Base-by-base conservation (phyloP, 148 eudicot genomes). In the Rhododendron molle region DNA sequence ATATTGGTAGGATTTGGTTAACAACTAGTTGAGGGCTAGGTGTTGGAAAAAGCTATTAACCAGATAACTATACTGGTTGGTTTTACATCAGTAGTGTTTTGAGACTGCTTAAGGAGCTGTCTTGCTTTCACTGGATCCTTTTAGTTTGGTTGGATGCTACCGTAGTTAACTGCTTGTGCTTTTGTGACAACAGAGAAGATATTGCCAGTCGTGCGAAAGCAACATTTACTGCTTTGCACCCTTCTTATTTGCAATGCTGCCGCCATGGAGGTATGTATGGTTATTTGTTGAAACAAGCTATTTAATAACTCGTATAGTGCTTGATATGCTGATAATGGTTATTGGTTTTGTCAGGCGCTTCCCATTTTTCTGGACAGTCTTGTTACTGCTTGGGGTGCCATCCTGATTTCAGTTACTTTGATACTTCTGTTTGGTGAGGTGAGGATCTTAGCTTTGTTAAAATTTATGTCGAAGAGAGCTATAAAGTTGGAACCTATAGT, bases 161-260 rank as follows among this genome's bases (percentile, higher is more conserved):
- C 7, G 38, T 84, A 69, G 81, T 72, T 87, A 77, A 86, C 78
- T 36, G 65, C 67, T 76, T 86, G 46, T 16, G 50, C 76, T 81
- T 85, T 60, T 58, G 87, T 74, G 73, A 30, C 78, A 79, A 91
- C 94, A 97, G 99, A 49, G 76, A 97, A 97, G 93, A 97, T 95
- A 83, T 82, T 94, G 82, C 98, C 97, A 85, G 99, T 97, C 84
- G 98, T 97, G 38, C 90, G 74, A 84, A 97, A 94, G 60, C 99
- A 97, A 88, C 99, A 97, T 90, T 88, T 97, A 71, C 88, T 97
- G 89, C 98, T 97, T 20, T 93, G 96, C 90, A 97, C 99, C 8
- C 84, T 97, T 83, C 99, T 96, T 86, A 95, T 97, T 81, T 97
- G 98, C 95, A 97, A 97, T 92, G 99, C 99, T 82, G 98, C 92